Percentiles rank a stretch among this genome's conserved stretches.
Evolutionary conservation across 1,284 basidiomycete species (phyloP).

Genomic region (Takashimella tepidaria): DNA sequence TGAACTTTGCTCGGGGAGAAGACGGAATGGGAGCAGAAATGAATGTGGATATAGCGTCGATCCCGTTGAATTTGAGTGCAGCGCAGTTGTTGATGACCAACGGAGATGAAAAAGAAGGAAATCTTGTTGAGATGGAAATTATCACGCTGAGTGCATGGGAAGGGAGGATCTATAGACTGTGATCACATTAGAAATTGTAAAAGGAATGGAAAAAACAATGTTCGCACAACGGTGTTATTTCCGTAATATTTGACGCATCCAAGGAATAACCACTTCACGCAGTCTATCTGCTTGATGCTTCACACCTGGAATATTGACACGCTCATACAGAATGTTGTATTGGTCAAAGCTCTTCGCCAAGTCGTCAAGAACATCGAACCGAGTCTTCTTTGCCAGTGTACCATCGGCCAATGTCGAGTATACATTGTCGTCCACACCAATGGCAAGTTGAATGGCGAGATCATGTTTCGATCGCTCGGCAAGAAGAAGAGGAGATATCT

Average conservation of each 20-base stretch:
- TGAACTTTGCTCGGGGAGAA: conserved; percentile 51
- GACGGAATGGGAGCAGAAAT: not conserved
- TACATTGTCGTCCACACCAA: conserved; percentile 13
- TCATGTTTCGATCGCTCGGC: not conserved
- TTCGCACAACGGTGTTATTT: not conserved
- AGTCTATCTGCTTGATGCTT: conserved; percentile 12
- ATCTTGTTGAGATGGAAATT: not conserved
- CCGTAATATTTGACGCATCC: conserved; percentile 1
- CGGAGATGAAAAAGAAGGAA: not conserved
- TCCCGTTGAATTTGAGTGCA: not conserved
- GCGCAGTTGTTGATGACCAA: not conserved
- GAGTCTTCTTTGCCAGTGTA: conserved; percentile 2
- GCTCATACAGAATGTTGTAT: conserved; percentile 8
- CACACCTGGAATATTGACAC: conserved; percentile 4
- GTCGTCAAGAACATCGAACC: conserved; percentile 12
- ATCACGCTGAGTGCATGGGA: not conserved
- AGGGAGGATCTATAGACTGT: not conserved
- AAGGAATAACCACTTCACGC: conserved; percentile 11
- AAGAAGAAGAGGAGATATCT: not conserved
- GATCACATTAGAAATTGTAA: not conserved
- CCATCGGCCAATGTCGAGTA: conserved; percentile 14
- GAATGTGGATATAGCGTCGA: not conserved
- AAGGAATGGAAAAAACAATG: not conserved
- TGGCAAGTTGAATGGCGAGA: conserved; percentile 10
- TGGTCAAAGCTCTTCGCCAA: conserved; percentile 12